Base-by-base conservation (phyloP, 176 grass and related monocot species). In the Oryza meridionalis region DNA sequence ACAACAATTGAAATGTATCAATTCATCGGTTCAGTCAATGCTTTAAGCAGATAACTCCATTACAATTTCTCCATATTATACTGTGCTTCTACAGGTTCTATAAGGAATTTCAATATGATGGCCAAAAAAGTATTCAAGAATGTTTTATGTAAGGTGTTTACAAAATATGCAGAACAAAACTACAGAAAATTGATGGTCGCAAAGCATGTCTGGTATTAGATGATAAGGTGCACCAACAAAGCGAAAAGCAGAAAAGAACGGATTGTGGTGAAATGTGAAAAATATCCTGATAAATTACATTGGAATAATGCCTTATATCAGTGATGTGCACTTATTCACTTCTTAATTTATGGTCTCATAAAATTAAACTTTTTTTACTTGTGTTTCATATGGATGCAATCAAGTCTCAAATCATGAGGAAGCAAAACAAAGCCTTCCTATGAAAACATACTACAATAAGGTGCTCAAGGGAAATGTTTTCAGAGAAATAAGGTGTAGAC, bases 211-310 rank as follows among this genome's bases (percentile, higher is more conserved):
- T 65, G 17, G 14, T 15, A 65, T 49, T 65, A 65, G 25, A 37
- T 19, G n/a, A 66, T 50, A 73, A 65, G 81, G 40, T 74, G 24
- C 13, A 67, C 43, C 12, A 75, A 75, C 55, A 59, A 9, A 62
- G 8, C 2, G 58, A 22, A 62, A 62, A 22, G 55, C 7, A 62
- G 8, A 62, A 62, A 24, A 62, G 21, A 62, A 62, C 21, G 21
- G 21, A n/a, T n/a, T n/a, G 19, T 61, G 21, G 55, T 2, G 55
- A 61, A 61, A 61, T n/a, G 9, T 61, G 55, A 61, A 61, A 29
- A 61, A 9, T 24, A 24, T 62, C 58, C 6, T 62, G 13, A 13
- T 22, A 62, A 24, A 62, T 22, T 62, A 62, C 19, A 22, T 22
- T 62, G 58, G 9, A 59, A 62, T 24, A 62, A 19, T 38, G n/a